A percentile compares a stretch with the other conserved stretches of the same genome.
phyloP scores from a whole-genome alignment of 2,329 filamentous ascomycete genomes.

The Truncatella angustata region DNA sequence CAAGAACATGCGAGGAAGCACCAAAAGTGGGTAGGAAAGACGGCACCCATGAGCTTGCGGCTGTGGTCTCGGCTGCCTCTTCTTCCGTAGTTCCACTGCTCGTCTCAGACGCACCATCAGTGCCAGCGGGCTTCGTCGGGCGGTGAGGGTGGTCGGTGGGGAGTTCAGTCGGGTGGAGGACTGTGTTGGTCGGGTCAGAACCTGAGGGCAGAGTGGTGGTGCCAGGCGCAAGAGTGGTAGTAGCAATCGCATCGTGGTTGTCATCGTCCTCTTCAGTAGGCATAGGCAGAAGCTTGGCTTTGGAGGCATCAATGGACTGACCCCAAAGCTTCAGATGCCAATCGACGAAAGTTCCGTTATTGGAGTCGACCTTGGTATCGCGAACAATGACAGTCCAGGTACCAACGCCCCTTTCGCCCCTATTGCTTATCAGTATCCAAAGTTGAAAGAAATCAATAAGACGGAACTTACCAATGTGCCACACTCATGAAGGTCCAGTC shows the following conservation, averaged over 20 bases:
- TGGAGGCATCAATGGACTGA: slow-evolving; percentile 73
- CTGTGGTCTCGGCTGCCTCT: slow-evolving; percentile 33
- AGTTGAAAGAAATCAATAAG: neutral
- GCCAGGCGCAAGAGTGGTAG: slow-evolving; percentile 44
- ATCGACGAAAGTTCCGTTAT: slow-evolving; percentile 78
- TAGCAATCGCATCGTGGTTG: slow-evolving; percentile 66
- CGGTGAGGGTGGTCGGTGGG: slow-evolving; percentile 66
- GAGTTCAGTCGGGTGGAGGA: slow-evolving; percentile 31
- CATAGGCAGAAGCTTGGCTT: slow-evolving; percentile 74
- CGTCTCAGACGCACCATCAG: slow-evolving; percentile 26
- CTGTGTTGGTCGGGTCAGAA: slow-evolving; percentile 41
- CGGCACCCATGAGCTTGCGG: slow-evolving; percentile 68
- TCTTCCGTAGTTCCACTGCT: slow-evolving; percentile 29
- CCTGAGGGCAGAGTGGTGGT: slow-evolving; percentile 60
- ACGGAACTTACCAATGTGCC: slow-evolving; percentile 74
- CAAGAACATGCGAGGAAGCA: slow-evolving; percentile 79
- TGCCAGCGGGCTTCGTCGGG: slow-evolving; percentile 47
- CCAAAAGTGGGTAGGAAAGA: slow-evolving; percentile 90
- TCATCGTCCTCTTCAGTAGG: slow-evolving; percentile 81
- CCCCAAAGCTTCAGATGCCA: slow-evolving; percentile 96
- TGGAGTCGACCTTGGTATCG: slow-evolving; percentile 75
- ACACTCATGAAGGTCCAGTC: slow-evolving; percentile 99
- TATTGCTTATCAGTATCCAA: slow-evolving; percentile 30
- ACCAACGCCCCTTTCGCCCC: slow-evolving; percentile 84
- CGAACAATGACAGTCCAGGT: slow-evolving; percentile 91